phyloP scores from a whole-genome alignment of 345 rosid species.

The Aquilaria malaccensis region DNA sequence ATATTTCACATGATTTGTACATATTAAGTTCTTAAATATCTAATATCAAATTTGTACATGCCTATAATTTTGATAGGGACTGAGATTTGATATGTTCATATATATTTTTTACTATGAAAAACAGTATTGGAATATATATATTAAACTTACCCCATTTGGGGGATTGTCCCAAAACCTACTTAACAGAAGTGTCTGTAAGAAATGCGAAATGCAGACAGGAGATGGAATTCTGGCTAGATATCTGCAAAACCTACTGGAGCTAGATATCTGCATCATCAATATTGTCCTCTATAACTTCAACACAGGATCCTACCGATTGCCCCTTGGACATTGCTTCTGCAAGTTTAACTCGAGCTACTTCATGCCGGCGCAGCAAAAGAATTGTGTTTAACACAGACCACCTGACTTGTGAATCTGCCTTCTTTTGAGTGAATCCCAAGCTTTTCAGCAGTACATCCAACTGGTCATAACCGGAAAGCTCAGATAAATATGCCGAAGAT shows the following conservation, averaged over 20 bases:
- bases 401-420: constrained; percentile 80
- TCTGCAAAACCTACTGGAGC: background rate
- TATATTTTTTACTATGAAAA: too few species aligned
- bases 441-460: constrained; percentile 59
- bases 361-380: constrained; percentile 65
- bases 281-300: constrained; percentile 47
- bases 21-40: too few species aligned
- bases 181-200: too few species aligned
- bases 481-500: background rate
- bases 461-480: constrained; percentile 21
- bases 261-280: constrained; percentile 45
- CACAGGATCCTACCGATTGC: constrained; percentile 64
- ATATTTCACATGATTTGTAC: too few species aligned
- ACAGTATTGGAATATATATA: too few species aligned
- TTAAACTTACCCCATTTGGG: too few species aligned
- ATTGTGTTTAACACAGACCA: constrained; percentile 83
- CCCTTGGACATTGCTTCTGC: constrained; percentile 68
- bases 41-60: too few species aligned
- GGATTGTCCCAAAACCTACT: too few species aligned
- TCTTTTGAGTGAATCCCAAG: constrained; percentile 84
- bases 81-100: too few species aligned
- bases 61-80: too few species aligned
- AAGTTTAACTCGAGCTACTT: constrained; percentile 53
- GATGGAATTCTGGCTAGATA: too few species aligned
- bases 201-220: too few species aligned